Evolutionary conservation across 2,329 filamentous ascomycete species (phyloP).

Genomic region (Plenodomus biglobosus): DNA sequence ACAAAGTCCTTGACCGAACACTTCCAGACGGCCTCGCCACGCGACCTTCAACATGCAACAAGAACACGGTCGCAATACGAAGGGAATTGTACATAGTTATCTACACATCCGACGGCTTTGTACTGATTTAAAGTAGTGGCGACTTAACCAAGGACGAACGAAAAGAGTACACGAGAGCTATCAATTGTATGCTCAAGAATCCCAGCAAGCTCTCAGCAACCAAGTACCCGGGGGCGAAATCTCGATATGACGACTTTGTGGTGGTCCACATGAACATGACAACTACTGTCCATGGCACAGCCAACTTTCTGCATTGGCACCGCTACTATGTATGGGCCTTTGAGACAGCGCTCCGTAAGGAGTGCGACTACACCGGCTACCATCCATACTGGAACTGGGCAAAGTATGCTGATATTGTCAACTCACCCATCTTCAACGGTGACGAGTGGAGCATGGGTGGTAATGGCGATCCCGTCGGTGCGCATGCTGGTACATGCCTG

Average conservation of each 20-base stretch:
- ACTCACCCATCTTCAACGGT: constrained; percentile 60
- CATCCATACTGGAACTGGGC: constrained; percentile 59
- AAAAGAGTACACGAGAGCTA: constrained; percentile 38
- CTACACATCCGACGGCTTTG: not conserved
- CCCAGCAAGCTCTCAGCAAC: constrained; percentile 29
- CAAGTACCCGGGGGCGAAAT: constrained; percentile 35
- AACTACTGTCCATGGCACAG: constrained; percentile 29
- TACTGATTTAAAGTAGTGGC: constrained; percentile 18
- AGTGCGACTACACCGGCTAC: constrained; percentile 47
- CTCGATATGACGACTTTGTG: constrained; percentile 40
- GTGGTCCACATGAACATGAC: constrained; percentile 40
- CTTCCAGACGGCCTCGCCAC: constrained; percentile 29
- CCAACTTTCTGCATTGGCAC: constrained; percentile 46
- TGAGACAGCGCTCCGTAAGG: constrained; percentile 46
- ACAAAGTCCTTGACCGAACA: constrained; percentile 33
- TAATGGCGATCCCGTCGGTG: constrained; percentile 46
- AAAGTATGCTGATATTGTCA: constrained; percentile 48
- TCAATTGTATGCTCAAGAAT: constrained; percentile 33
- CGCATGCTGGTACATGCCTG: constrained; percentile 16
- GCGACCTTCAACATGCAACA: constrained; percentile 35
- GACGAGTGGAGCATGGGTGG: constrained; percentile 52
- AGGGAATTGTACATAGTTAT: constrained; percentile 47
- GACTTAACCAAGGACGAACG: constrained; percentile 33
- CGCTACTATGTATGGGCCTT: constrained; percentile 48
- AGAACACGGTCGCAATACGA: constrained; percentile 46